Base-by-base conservation (phyloP, 2,329 filamentous ascomycete genomes). In the Ilyonectria mors-panacis region DNA sequence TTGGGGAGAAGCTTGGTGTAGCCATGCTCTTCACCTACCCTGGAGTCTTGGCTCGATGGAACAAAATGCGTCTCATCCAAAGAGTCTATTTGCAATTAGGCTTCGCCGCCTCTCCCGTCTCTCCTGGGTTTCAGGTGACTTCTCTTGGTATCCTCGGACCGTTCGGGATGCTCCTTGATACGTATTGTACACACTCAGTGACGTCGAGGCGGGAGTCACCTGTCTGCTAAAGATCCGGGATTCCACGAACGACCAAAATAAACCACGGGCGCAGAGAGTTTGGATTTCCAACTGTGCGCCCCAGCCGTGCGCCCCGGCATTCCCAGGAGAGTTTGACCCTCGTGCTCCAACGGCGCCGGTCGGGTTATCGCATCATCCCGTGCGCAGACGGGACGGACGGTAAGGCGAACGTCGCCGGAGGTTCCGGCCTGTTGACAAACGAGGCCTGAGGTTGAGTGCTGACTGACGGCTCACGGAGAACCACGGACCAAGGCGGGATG, bases 61-160 rank as follows among this genome's bases (percentile, higher is more conserved):
- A 53, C 63, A 57, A 45, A 23, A 57, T 28, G 17, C 19, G 51
- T 51, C 63, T 51, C 63, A 42, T 28, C 35, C 17, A n/a, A 45
- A 51, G 19, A 26, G 33, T 19, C 21, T 26, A 19, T n/a, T 13
- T 35, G 33, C 30, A 56, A 6, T 37, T 37, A 21, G 12, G n/a
- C 28, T 15, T 15, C 30, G 19, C 3, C 35, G 33, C 26, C 23
- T 17, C 19, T 30, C 42, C 45, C 39, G 48, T 26, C 42, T 60
- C 56, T 39, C 57, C 44, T 28, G 8, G 51, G 51, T 55, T 65
- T 65, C 63, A 60, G 48, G 51, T 28, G 47, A 53, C 26, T n/a
- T 23, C 42, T 45, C 45, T 45, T 61, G 23, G 23, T 35, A 50
- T 65, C 23, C 30, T 51, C 50, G 56, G 50, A 48, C 21, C 30